These are phyloP conservation scores for Osmozyma mogii DNA, from an alignment of 805 yeast species.

Conservation along the genomic window DNA sequence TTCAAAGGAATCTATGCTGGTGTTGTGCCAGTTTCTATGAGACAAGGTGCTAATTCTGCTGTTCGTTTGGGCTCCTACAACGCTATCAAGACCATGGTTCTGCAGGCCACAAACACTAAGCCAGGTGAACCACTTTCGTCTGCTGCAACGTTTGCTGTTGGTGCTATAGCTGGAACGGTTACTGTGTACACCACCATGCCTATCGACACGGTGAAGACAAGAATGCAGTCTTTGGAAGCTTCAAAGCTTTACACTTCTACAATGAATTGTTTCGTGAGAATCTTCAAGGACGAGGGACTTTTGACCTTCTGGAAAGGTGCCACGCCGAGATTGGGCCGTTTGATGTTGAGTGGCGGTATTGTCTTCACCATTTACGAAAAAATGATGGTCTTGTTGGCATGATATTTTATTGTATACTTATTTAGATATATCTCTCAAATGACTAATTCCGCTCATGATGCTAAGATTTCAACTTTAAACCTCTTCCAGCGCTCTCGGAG, in stretches of 20 bases:
- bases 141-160: conserved; percentile 75
- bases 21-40: conserved; percentile 81
- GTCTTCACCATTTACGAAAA: conserved; percentile 95
- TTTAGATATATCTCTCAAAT: too few relatives aligned
- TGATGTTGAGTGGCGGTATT: conserved; percentile 91
- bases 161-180: conserved; percentile 82
- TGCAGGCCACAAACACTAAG: conserved; percentile 56
- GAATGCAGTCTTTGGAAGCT: conserved; percentile 93
- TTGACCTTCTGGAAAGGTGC: conserved; percentile 97
- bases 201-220: conserved; percentile 88
- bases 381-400: conserved; percentile 54
- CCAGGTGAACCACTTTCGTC: conserved; percentile 72
- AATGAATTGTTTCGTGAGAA: conserved; percentile 68
- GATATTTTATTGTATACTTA: too few relatives aligned
- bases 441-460: too few relatives aligned
- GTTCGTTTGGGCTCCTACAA: conserved; percentile 92
- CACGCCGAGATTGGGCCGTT: conserved; percentile 90
- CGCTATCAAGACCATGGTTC: conserved; percentile 72
- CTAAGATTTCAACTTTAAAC: too few relatives aligned
- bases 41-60: conserved; percentile 95
- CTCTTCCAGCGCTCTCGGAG: too few relatives aligned
- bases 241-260: conserved; percentile 65
- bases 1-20: conserved; percentile 82
- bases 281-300: conserved; percentile 83
- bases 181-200: conserved; percentile 95